Evolutionary conservation across 129 eudicot species (phyloP), one percentile per base, ranked within the genome.

Genomic region (Flaveria brownii): DNA sequence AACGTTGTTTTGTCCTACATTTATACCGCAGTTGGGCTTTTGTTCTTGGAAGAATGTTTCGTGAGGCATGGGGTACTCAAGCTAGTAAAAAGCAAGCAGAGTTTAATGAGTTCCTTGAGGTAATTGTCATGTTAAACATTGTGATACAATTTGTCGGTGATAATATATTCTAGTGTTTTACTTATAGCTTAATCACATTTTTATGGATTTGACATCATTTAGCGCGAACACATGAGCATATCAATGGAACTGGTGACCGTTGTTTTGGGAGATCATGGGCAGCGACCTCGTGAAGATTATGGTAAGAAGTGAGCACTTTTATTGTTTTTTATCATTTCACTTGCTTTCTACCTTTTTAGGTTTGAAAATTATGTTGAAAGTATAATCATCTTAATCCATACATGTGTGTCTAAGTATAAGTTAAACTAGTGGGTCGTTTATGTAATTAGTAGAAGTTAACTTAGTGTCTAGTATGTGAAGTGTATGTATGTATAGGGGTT

Each of bases 171-270:
- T 10, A 26, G 6, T 23, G 17, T 43, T 18, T 49, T 71, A 56
- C 51, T 61, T 22, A 52, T 47, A 30, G 63, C 45, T 16, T 36
- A 61, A 25, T 25, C 43, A 43, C 70, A 2, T 64, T 71, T 68
- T 52, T 47, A 36, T 77, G 81, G 42, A 56, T 59, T 5, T 61
- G 26, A 33, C 45, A 52, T 54, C 73, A 74, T 84, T 74, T 84
- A 94, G 99, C 77, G 72, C 39, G 85, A 87, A 55, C 93, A 83
- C 73, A 87, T 94, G 89, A 87, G 93, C 84, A 68, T 91, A 72
- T 91, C 99, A 6, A 94, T 94, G 99, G 99, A 94, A 77, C 73
- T 94, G 78, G 99, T 94, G 66, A 94, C 99, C 61, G 99, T 97
- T 83, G 99, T 94, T 77, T 65, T 94, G 62, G 99, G 99, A 79